Base-by-base conservation (phyloP, 2,329 filamentous ascomycete genomes). In the Zymoseptoria tritici region DNA sequence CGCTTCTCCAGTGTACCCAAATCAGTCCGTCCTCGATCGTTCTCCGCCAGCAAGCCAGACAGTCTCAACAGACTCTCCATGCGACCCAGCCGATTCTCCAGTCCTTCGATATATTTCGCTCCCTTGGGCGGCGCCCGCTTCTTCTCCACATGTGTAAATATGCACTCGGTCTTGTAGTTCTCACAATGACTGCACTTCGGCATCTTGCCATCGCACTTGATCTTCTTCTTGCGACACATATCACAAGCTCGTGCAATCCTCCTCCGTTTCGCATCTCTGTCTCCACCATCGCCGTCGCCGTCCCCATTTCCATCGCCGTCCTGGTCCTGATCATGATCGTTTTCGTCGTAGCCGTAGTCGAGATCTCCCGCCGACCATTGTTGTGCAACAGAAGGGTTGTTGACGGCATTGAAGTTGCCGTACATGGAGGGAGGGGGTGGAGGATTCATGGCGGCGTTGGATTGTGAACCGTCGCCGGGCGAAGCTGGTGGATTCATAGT, bases 71-170 rank as follows among this genome's bases (percentile, higher is more conserved):
- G 78, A 64, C 90, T 92, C 78, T 99, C 93, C 92, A 99, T 97
- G 66, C 94, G 87, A n/a, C 88, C 90, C 36, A 97, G 79, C 19
- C 94, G 85, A 73, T 97, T 97, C 77, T 99, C 93, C 54, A 99
- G 81, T 11, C 92, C 92, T 75, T 97, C 93, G 67, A 97, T 97
- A 73, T 99, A 99, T 76, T 97, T 97, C 57, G 94, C 94, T 60
- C 94, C 93, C 81, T 97, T 99, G 1, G 93, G 94, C 57, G 94
- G 93, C 74, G 89, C 94, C 60, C 94, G 85, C 82, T 99, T 99
- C 85, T 99, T 99, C 79, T 99, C 94, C 46, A 97, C 92, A 73
- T 96, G 91, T 0, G 94, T 97, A 73, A 97, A 97, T 68, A 96
- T 85, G 75, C 93, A 99, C 69, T 96, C 91, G 4, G 92, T 97